These are phyloP conservation scores for Vanilla planifolia DNA, from an alignment of 106 monocot species.

Conservation along the genomic window DNA sequence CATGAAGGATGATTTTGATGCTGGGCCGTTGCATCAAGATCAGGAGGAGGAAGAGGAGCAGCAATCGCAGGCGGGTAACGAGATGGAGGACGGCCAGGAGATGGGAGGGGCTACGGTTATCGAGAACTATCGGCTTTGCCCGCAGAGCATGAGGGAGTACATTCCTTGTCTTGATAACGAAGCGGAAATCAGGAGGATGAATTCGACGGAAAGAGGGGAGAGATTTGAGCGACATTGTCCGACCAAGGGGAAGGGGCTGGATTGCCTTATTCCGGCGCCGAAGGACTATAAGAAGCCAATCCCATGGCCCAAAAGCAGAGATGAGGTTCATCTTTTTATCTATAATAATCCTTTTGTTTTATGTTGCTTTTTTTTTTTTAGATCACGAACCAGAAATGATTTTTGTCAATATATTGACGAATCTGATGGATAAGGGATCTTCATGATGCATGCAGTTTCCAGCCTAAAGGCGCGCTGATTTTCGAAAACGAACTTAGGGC, in stretches of 20 bases:
- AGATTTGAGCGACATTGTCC: conserved; percentile 89
- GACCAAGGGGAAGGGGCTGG: conserved; percentile 30
- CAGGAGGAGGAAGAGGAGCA: conserved; percentile 26
- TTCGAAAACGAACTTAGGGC: no score
- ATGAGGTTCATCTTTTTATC: conserved; percentile 48
- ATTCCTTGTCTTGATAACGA: conserved; percentile 90
- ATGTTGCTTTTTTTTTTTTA: not conserved
- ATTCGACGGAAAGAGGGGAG: conserved; percentile 71
- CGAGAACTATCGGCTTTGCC: conserved; percentile 54
- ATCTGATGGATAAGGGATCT: no score
- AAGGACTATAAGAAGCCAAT: conserved; percentile 72
- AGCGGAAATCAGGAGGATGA: conserved; percentile 51
- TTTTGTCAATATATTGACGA: no score
- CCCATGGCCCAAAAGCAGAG: conserved; percentile 88
- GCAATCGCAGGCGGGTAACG: conserved; percentile 3
- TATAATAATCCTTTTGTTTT: not conserved
- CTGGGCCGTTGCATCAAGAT: conserved; percentile 34
- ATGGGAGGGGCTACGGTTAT: conserved; percentile 21
- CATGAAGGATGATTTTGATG: conserved; percentile 70
- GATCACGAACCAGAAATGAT: no score
- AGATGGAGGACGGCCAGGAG: not conserved
- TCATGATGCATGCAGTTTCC: no score
- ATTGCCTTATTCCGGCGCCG: conserved; percentile 75
- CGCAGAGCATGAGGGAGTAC: conserved; percentile 67
- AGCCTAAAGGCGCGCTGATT: no score